These are phyloP conservation scores for Fusarium coffeatum DNA, from an alignment of 2,329 filamentous ascomycete species.

Conservation along the genomic window DNA sequence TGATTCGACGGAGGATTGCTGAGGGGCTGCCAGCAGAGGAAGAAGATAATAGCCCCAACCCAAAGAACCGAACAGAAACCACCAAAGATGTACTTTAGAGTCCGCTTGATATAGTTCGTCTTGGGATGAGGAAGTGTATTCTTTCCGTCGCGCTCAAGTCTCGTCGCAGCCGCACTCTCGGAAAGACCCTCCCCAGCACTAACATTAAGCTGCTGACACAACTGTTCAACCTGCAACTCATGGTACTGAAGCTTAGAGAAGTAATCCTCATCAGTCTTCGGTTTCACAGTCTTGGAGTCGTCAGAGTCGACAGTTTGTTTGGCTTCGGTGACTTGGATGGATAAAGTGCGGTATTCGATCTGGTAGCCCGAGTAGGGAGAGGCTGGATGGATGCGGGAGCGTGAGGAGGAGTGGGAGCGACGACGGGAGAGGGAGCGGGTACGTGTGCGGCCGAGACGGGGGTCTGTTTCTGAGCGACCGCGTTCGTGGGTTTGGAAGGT, in stretches of 20 bases:
- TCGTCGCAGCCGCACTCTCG: constrained; percentile 47
- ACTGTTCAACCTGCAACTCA: constrained; percentile 49
- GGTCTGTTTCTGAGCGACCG: constrained; percentile 17
- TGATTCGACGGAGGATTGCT: constrained; percentile 57
- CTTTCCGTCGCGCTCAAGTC: constrained; percentile 55
- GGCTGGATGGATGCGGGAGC: constrained; percentile 46
- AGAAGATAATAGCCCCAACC: constrained; percentile 61
- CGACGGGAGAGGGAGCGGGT: constrained; percentile 33
- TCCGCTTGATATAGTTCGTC: constrained; percentile 57
- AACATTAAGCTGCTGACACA: constrained; percentile 57
- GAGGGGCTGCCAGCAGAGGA: constrained; percentile 61
- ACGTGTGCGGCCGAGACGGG: constrained; percentile 19
- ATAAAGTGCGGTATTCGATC: constrained; percentile 57
- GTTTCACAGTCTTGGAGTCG: constrained; percentile 42
- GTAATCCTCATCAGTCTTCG: constrained; percentile 56
- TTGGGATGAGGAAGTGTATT: constrained; percentile 57
- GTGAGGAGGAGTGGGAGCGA: constrained; percentile 39
- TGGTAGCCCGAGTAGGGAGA: constrained; percentile 53
- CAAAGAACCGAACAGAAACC: constrained; percentile 61
- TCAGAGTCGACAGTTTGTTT: constrained; percentile 44
- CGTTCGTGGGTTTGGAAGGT: constrained; percentile 34
- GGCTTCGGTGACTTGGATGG: constrained; percentile 55
- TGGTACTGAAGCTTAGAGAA: constrained; percentile 56
- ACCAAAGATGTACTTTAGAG: constrained; percentile 58
- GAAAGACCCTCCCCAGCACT: constrained; percentile 51